These are phyloP conservation scores for Abrus pulchellus DNA, from an alignment of 306 rosid species.

Conservation along the genomic window DNA sequence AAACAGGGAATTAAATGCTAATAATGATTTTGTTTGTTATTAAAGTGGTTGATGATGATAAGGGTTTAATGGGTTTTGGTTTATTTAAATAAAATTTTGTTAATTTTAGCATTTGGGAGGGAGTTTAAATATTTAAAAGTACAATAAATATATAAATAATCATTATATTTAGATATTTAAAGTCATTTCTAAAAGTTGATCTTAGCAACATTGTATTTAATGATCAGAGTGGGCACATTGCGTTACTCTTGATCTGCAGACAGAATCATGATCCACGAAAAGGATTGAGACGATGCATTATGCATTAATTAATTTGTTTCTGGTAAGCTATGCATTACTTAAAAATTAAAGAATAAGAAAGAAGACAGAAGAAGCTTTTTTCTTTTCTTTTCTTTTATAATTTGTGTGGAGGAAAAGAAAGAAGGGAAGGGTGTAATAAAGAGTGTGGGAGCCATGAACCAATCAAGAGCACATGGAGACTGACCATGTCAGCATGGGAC, in stretches of 20 bases:
- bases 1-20: conserved; percentile 11
- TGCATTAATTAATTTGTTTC: neutral
- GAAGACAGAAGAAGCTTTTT: conserved; percentile 9
- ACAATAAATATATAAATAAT: too few species aligned
- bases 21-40: conserved; percentile 17
- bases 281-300: conserved; percentile 45
- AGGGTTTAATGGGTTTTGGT: conserved; percentile 31
- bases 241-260: conserved; percentile 62
- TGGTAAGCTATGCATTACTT: neutral
- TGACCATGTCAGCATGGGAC: conserved; percentile 64
- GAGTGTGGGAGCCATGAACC: conserved; percentile 64
- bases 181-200: too few species aligned
- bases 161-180: too few species aligned
- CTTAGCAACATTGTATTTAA: too few species aligned
- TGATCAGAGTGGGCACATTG: conserved; percentile 42
- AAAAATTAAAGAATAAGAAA: conserved; percentile 17
- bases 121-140: too few species aligned
- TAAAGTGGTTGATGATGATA: conserved; percentile 2
- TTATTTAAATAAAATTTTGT: conserved; percentile 31
- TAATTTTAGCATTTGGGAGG: too few species aligned
- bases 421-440: conserved; percentile 31
- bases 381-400: neutral
- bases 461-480: conserved; percentile 77
- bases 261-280: conserved; percentile 64
- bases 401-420: conserved; percentile 15